phyloP scores from a whole-genome alignment of 2,329 filamentous ascomycete species.

The Cladosporium sp. region DNA sequence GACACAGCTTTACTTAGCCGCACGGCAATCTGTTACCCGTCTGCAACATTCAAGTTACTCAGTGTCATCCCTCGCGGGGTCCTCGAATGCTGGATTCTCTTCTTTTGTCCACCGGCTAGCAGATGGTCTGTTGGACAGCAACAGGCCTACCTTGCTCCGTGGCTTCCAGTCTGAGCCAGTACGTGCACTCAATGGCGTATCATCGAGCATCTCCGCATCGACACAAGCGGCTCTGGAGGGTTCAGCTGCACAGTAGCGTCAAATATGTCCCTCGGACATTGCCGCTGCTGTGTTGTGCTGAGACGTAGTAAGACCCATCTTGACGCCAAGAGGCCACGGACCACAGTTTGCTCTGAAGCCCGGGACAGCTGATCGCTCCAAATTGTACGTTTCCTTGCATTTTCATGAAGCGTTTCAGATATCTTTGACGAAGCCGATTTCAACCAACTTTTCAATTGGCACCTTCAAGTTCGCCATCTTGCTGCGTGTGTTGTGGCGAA shows the following conservation, averaged over 20 bases:
- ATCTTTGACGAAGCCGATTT: slow-evolving; percentile 70
- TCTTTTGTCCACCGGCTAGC: neutral
- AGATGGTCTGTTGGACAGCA: neutral
- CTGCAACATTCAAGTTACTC: neutral
- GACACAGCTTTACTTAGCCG: neutral
- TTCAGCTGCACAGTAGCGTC: neutral
- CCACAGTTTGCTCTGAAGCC: neutral
- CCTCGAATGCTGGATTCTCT: neutral
- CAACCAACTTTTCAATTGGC: slow-evolving; percentile 61
- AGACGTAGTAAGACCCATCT: neutral
- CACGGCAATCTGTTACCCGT: neutral
- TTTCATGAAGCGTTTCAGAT: slow-evolving; percentile 45
- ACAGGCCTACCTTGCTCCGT: neutral
- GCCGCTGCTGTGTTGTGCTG: neutral
- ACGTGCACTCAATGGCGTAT: neutral
- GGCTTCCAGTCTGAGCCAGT: neutral
- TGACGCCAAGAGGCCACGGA: neutral
- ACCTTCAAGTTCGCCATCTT: slow-evolving; percentile 66
- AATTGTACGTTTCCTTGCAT: neutral
- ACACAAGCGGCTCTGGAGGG: too few relatives aligned
- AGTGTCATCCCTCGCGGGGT: neutral
- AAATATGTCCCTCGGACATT: neutral
- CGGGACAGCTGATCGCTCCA: neutral
- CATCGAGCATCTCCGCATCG: neutral
- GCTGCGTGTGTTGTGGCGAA: slow-evolving; percentile 64